These are phyloP conservation scores for Xylariomycetidae sp. DNA, from an alignment of 2,329 filamentous ascomycete genomes.

Conservation along the genomic window DNA sequence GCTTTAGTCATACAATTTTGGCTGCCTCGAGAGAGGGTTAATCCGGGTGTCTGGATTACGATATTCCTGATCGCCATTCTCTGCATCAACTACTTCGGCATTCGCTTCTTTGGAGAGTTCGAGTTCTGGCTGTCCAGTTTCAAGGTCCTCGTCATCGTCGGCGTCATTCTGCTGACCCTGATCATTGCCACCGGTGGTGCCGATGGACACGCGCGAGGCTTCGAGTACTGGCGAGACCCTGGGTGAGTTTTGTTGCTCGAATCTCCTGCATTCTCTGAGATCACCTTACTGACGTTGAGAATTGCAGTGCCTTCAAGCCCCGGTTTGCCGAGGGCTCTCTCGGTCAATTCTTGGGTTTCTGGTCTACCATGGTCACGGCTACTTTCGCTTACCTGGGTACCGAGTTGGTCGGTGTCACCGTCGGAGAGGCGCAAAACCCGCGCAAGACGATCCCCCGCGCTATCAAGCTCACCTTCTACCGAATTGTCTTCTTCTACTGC, in stretches of 20 bases:
- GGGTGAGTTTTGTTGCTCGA: slow-evolving; percentile 36
- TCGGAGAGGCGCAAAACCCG: slow-evolving; percentile 76
- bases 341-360: slow-evolving; percentile 59
- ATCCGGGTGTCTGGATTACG: slow-evolving; percentile 76
- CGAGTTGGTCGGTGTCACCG: slow-evolving; percentile 72
- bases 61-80: slow-evolving; percentile 61
- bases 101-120: slow-evolving; percentile 64
- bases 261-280: too few relatives aligned
- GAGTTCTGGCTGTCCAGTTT: slow-evolving; percentile 61
- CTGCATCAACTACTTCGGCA: slow-evolving; percentile 64
- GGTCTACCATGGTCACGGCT: slow-evolving; percentile 69
- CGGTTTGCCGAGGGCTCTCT: slow-evolving; percentile 38
- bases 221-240: slow-evolving; percentile 61
- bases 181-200: slow-evolving; percentile 62
- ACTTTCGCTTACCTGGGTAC: slow-evolving; percentile 77
- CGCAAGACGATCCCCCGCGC: slow-evolving; percentile 71
- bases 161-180: slow-evolving; percentile 60
- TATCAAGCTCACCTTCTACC: slow-evolving; percentile 77
- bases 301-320: slow-evolving; percentile 43
- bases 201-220: slow-evolving; percentile 56
- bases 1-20: slow-evolving; percentile 76
- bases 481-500: slow-evolving; percentile 77
- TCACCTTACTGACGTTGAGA: slow-evolving; percentile 8
- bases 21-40: slow-evolving; percentile 60
- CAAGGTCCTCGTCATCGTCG: slow-evolving; percentile 64